A percentile compares a stretch with the other conserved stretches of the same genome.
Conservation (phyloP, 164 flowering plant genomes). For the Malania oleifera region DNA sequence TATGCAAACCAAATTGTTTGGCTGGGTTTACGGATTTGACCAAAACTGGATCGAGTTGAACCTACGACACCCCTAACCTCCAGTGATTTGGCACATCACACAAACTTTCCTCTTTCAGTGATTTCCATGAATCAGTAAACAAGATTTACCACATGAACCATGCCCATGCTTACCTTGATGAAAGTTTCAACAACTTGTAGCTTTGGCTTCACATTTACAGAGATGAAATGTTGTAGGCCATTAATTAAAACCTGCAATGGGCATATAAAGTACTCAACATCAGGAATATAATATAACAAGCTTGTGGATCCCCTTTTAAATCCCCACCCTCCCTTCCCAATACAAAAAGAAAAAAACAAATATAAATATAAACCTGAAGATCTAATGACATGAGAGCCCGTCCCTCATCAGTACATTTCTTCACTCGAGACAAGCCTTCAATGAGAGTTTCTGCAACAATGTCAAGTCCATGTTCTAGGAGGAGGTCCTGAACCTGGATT, state of each 20-base stretch:
- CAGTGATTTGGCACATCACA: too few relatives aligned
- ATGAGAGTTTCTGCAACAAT: conserved; percentile 85
- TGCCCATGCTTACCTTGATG: conserved; percentile 57
- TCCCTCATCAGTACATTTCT: conserved; percentile 93
- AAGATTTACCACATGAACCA: neutral
- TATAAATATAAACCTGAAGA: conserved; percentile 66
- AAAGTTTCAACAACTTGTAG: conserved; percentile 79
- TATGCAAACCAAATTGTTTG: too few relatives aligned
- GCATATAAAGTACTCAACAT: neutral
- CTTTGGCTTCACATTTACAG: conserved; percentile 69
- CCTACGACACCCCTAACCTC: too few relatives aligned
- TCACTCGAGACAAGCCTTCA: conserved; percentile 90
- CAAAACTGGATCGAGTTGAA: too few relatives aligned
- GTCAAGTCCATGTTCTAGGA: conserved; percentile 81
- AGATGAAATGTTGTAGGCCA: conserved; percentile 78
- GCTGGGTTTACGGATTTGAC: too few relatives aligned
- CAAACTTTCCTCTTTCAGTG: too few relatives aligned
- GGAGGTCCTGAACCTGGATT: conserved; percentile 72
- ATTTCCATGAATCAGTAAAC: neutral
- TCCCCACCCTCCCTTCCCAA: neutral
- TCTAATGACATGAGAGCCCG: conserved; percentile 93
- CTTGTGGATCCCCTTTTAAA: neutral
- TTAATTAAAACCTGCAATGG: conserved; percentile 80
- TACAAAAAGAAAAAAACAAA: neutral
- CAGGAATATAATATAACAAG: neutral